Conservation (phyloP, 768 basidiomycete genomes). For the Leucosporidium scottii region DNA sequence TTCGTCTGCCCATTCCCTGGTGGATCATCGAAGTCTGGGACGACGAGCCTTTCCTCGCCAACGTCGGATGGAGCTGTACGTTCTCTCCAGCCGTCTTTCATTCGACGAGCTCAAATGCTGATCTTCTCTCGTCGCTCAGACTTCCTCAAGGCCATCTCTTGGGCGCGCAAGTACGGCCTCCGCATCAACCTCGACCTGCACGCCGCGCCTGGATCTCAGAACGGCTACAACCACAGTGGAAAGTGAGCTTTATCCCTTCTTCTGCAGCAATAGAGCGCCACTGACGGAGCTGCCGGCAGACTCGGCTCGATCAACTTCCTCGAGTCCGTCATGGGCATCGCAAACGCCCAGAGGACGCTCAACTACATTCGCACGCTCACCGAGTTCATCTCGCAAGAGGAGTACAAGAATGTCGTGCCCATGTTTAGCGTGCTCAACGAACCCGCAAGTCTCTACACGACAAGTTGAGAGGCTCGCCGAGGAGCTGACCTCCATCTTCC, state of each 20-base stretch:
- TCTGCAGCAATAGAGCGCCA: too few relatives aligned
- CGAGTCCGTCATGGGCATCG: constrained; percentile 61
- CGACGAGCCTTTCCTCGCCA: constrained; percentile 72
- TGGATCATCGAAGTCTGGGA: constrained; percentile 80
- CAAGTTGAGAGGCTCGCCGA: not conserved
- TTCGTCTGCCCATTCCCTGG: constrained; percentile 79
- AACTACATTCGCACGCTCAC: constrained; percentile 77
- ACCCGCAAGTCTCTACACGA: constrained; percentile 42
- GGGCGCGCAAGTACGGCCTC: constrained; percentile 93
- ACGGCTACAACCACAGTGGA: constrained; percentile 77
- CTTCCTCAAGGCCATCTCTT: constrained; percentile 53
- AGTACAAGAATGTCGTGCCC: constrained; percentile 71
- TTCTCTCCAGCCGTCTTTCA: too few relatives aligned
- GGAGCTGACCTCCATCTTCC: too few relatives aligned
- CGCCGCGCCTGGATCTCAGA: constrained; percentile 67
- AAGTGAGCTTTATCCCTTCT: too few relatives aligned
- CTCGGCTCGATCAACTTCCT: constrained; percentile 69
- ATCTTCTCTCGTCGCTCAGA: not conserved
- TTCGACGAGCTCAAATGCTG: too few relatives aligned
- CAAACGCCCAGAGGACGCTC: constrained; percentile 83
- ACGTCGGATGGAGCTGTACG: constrained; percentile 62
- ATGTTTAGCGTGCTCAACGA: constrained; percentile 89
- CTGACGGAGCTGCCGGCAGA: constrained; percentile 53
- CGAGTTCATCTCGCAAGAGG: constrained; percentile 85
- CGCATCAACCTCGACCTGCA: constrained; percentile 87